Base-by-base conservation (phyloP, 345 rosid species). In the Acer yangbiense region DNA sequence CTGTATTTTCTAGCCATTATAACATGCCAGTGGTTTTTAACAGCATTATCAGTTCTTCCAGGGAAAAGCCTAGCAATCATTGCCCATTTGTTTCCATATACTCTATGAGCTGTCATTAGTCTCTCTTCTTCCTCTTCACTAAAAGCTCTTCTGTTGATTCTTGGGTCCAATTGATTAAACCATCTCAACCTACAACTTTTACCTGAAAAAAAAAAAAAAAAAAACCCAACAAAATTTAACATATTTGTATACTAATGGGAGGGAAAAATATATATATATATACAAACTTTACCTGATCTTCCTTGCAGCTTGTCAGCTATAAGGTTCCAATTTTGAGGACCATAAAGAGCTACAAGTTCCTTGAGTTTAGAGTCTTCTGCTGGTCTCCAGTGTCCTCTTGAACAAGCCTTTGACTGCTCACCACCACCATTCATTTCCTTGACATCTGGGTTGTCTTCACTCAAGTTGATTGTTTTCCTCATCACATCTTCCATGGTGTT, bases 11-110 rank as follows among this genome's bases (percentile, higher is more conserved):
- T 84, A 3, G 94, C 91, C 94, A 88, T 88, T 68, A 88, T 84
- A 5, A 90, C 94, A 87, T 90, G 94, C 92, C 92, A 90, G 7
- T 87, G 94, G 71, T 90, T 90, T 54, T 90, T 90, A 0, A 90
- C 87, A 29, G 91, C 85, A 87, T 90, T 90, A 54, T 90, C 93
- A 64, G 93, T 90, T 71, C 94, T 87, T 41, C 94, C 92, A 18
- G 87, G 87, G 65, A 90, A 90, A 61, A 90, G 79, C 80, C 85
- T 84, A 7, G 93, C 84, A 76, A 90, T 88, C 82, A 86, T 70
- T 6, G 93, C 90, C 93, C 93, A 90, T 78, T 87, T 90, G 89
- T 88, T 88, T 25, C 93, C 93, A 69, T 85, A 83, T 17, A 84
- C 83, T 74, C 88, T 86, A 75, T 90, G 93, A 65, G 91, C 93